Conservation (phyloP, 768 basidiomycete species). For the Rhizopogon vinicolor region DNA sequence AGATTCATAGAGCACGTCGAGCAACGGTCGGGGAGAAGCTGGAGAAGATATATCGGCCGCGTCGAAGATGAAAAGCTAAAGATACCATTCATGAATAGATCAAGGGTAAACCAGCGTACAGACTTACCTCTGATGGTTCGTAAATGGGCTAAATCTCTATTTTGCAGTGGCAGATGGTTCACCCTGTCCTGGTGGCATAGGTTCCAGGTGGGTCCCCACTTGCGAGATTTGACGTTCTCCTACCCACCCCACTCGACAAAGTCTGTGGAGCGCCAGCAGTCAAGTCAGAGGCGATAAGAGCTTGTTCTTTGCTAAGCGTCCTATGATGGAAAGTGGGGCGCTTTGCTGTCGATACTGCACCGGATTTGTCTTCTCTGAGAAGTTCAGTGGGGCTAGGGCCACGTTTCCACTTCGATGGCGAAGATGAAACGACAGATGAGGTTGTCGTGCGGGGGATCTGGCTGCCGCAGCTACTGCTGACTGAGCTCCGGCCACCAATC, state of each 20-base stretch:
- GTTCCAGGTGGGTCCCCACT: slow-evolving; percentile 2
- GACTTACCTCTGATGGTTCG: slow-evolving; percentile 10
- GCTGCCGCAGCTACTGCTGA: slow-evolving; percentile 2
- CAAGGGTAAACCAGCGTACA: not conserved
- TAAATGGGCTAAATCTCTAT: slow-evolving; percentile 8
- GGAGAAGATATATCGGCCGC: not conserved
- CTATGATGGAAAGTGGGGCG: slow-evolving; percentile 63
- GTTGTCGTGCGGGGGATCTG: slow-evolving; percentile 6
- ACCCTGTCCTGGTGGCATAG: slow-evolving; percentile 7
- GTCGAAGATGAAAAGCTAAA: not conserved
- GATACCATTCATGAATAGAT: slow-evolving; percentile 6
- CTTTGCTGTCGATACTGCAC: slow-evolving; percentile 54
- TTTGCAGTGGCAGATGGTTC: slow-evolving; percentile 5
- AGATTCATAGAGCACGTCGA: too few relatives aligned
- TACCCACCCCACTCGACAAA: slow-evolving; percentile 5
- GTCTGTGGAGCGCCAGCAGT: slow-evolving; percentile 5
- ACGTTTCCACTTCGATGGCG: slow-evolving; percentile 52
- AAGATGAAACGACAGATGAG: slow-evolving; percentile 13
- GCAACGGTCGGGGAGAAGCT: not conserved
- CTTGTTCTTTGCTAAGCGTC: slow-evolving; percentile 8
- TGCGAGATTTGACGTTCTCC: slow-evolving; percentile 4
- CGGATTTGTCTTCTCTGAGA: slow-evolving; percentile 53
- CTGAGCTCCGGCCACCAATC: slow-evolving; percentile 3
- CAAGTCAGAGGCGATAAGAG: not conserved
- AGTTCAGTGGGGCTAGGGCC: slow-evolving; percentile 71